phyloP scores from a whole-genome alignment of 805 yeast species.

The Saccharomycopsis fermentans region DNA sequence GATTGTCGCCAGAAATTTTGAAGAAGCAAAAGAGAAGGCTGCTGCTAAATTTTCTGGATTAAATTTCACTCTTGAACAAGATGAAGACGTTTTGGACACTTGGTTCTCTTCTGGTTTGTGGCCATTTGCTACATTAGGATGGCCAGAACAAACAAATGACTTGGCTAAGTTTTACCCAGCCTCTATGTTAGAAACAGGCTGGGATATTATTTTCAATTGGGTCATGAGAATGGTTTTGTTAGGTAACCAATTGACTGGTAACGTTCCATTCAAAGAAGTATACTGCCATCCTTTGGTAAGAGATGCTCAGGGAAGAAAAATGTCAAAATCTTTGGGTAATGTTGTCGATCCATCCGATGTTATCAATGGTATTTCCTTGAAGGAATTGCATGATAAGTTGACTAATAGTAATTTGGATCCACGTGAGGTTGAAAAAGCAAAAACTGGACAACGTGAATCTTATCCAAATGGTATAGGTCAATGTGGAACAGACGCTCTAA shows the following conservation, averaged over 20 bases:
- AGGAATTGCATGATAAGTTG: conserved; percentile 70
- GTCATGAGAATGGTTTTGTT: conserved; percentile 92
- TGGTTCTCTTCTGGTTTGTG: conserved; percentile 98
- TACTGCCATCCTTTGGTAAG: conserved; percentile 97
- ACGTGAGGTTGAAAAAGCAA: conserved; percentile 77
- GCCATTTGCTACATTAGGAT: conserved; percentile 95
- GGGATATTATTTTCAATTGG: conserved; percentile 99
- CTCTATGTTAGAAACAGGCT: conserved; percentile 94
- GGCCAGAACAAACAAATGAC: conserved; percentile 80
- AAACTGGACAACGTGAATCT: conserved; percentile 74
- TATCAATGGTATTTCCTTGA: conserved; percentile 75
- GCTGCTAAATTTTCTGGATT: conserved; percentile 55
- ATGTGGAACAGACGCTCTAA: conserved; percentile 98
- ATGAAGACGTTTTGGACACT: conserved; percentile 96
- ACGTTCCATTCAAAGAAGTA: conserved; percentile 89
- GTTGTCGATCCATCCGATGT: conserved; percentile 95
- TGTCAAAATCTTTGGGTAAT: conserved; percentile 96
- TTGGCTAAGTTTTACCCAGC: conserved; percentile 75
- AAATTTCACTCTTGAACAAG: conserved; percentile 76
- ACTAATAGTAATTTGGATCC: conserved; percentile 79
- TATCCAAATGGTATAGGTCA: conserved; percentile 98
- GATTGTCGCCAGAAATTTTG: conserved; percentile 80
- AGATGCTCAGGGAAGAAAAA: conserved; percentile 98
- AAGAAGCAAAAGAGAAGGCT: conserved; percentile 84
- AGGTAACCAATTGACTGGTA: conserved; percentile 82